Conservation (phyloP, 2,329 filamentous ascomycete genomes). For the Botrytis squamosa region DNA sequence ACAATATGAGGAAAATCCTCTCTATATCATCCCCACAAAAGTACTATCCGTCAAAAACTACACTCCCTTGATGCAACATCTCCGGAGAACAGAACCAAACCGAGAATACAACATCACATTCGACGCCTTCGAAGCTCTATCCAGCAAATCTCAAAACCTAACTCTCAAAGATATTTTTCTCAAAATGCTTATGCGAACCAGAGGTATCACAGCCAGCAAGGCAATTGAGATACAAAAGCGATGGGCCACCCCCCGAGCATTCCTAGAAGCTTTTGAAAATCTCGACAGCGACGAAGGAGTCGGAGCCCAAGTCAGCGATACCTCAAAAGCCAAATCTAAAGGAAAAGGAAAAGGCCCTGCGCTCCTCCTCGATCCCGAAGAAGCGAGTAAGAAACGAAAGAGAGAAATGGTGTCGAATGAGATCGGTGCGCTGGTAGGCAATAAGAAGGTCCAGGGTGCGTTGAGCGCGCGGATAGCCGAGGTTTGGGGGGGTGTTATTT, state of each 20-base stretch:
- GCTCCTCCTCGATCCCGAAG: neutral
- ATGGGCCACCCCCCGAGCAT: constrained; percentile 72
- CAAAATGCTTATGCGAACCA: constrained; percentile 83
- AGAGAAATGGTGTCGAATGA: constrained; percentile 58
- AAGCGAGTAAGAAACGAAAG: constrained; percentile 48
- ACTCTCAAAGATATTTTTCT: constrained; percentile 73
- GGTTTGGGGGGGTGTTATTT: constrained; percentile 59
- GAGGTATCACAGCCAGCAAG: constrained; percentile 72
- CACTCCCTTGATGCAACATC: constrained; percentile 58
- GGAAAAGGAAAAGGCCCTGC: neutral
- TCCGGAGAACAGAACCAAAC: constrained; percentile 52
- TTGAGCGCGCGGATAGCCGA: constrained; percentile 70
- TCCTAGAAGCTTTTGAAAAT: constrained; percentile 64
- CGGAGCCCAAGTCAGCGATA: neutral
- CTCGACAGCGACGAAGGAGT: constrained; percentile 4
- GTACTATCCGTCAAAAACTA: constrained; percentile 65
- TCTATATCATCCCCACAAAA: constrained; percentile 65
- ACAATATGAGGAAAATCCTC: constrained; percentile 58
- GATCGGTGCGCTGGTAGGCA: constrained; percentile 59
- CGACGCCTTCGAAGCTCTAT: constrained; percentile 66
- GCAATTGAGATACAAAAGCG: constrained; percentile 74
- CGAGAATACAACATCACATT: constrained; percentile 58
- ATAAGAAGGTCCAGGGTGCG: constrained; percentile 65
- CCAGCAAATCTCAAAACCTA: constrained; percentile 72
- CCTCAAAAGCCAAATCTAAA: neutral